phyloP scores from a whole-genome alignment of 768 basidiomycete genomes.

The Tremella mesenterica region DNA sequence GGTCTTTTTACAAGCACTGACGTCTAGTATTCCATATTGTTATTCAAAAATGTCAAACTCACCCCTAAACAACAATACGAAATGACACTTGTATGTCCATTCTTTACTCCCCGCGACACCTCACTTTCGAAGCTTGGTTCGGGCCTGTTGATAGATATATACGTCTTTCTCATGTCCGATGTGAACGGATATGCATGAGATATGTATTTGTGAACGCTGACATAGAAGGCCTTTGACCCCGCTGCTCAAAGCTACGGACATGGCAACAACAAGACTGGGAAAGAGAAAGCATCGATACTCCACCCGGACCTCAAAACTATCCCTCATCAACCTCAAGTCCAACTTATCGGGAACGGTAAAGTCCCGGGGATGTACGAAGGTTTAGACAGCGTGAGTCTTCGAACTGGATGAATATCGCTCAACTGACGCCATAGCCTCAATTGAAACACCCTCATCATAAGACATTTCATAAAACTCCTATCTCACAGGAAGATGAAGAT shows the following conservation, averaged over 20 bases:
- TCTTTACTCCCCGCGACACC: neutral
- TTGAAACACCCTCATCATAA: slow-evolving; percentile 80
- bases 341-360: slow-evolving; percentile 80
- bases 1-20: neutral
- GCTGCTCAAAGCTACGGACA: slow-evolving; percentile 63
- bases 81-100: slow-evolving; percentile 61
- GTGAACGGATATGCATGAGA: too few species aligned
- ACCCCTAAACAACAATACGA: slow-evolving; percentile 76
- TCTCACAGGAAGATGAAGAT: slow-evolving; percentile 65
- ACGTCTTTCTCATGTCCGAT: too few species aligned
- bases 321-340: slow-evolving; percentile 77
- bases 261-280: slow-evolving; percentile 75
- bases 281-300: slow-evolving; percentile 66
- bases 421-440: slow-evolving; percentile 47
- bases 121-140: neutral
- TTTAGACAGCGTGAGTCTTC: slow-evolving; percentile 50
- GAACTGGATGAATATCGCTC: neutral
- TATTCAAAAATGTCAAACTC: slow-evolving; percentile 63
- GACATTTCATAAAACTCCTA: slow-evolving; percentile 73
- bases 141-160: too few species aligned
- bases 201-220: too few species aligned
- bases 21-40: slow-evolving; percentile 59
- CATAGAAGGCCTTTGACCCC: slow-evolving; percentile 64
- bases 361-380: slow-evolving; percentile 68
- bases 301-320: slow-evolving; percentile 88